Base-by-base conservation (phyloP, 106 monocot genomes). In the Platanthera guangdongensis region DNA sequence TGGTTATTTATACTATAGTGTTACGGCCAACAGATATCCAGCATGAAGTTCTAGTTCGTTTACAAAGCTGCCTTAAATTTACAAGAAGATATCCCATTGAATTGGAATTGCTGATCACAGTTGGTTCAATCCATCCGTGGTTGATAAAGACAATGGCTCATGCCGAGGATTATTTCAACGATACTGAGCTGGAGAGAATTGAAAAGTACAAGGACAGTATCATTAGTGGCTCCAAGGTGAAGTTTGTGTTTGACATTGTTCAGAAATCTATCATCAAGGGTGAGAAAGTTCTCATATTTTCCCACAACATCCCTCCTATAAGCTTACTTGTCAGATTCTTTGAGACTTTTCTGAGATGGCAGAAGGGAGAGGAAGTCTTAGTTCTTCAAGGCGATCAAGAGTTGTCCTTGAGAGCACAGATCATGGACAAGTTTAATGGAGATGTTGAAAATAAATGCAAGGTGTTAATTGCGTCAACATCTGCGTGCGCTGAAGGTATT, bases 401-500 rank as follows among this genome's bases (percentile, higher is more conserved):
- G 19, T 65, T 94, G 14, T 77, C 79, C 18, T 63, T 77, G 7
- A 88, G 90, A 47, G 81, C 74, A 4, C 78, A 80, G 45, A 80
- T 81, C 32, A 94, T 94, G 75, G 90, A 90, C 19, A 81, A 78
- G 51, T 94, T 94, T 57, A 93, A 92, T 52, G 78, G 80, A 7
- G 86, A 85, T 47, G 30, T 51, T 19, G 54, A 74, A 7, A 81
- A 84, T 5, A 82, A 81, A 16, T 79, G 81, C 57, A 90, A 68
- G 65, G 88, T 94, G 12, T 75, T 90, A 18, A 77, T 90, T 72
- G 92, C 92, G 51, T 93, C 90, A 59, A 93, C 93, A 6, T 83
- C 77, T 7, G 93, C 93, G 8, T 93, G 93, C 62, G 85, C 90
- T 6, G 93, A 93, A 79, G 90, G 86, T 10, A 93, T 93, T 13